phyloP scores from a whole-genome alignment of 116 monocot genomes.

The Cymodocea nodosa region DNA sequence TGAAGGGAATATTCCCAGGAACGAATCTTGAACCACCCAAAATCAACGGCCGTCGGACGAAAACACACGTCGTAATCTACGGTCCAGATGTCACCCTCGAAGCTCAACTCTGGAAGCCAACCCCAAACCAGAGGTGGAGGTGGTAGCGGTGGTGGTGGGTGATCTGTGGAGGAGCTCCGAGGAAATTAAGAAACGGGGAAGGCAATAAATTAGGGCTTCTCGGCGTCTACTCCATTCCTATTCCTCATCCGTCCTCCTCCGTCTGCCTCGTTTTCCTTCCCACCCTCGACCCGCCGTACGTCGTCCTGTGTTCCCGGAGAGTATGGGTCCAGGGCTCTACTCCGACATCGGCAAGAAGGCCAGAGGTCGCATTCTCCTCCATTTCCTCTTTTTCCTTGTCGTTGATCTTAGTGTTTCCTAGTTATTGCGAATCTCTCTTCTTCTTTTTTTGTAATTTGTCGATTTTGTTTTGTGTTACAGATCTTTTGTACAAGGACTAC shows the following conservation, averaged over 20 bases:
- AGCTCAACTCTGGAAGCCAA: neutral
- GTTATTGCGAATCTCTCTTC: neutral
- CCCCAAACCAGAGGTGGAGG: neutral
- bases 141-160: too few relatives aligned
- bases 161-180: neutral
- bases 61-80: neutral
- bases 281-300: neutral
- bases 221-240: neutral
- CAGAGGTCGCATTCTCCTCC: slow-evolving; percentile 25
- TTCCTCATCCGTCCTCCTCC: neutral
- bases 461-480: slow-evolving; percentile 12
- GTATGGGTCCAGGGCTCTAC: slow-evolving; percentile 63
- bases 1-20: too few relatives aligned
- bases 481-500: slow-evolving; percentile 65
- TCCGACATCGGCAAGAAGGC: slow-evolving; percentile 68
- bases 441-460: neutral
- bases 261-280: neutral
- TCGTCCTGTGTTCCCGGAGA: neutral
- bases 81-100: neutral
- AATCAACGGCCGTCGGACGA: neutral
- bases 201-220: slow-evolving; percentile 5
- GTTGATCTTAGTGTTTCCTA: neutral
- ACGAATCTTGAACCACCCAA: neutral
- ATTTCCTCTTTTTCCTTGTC: neutral
- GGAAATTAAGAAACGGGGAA: neutral